A percentile compares a stretch with the other conserved stretches of the same genome.
Evolutionary conservation across 345 rosid species (phyloP).

Genomic region (Populus euphratica): DNA sequence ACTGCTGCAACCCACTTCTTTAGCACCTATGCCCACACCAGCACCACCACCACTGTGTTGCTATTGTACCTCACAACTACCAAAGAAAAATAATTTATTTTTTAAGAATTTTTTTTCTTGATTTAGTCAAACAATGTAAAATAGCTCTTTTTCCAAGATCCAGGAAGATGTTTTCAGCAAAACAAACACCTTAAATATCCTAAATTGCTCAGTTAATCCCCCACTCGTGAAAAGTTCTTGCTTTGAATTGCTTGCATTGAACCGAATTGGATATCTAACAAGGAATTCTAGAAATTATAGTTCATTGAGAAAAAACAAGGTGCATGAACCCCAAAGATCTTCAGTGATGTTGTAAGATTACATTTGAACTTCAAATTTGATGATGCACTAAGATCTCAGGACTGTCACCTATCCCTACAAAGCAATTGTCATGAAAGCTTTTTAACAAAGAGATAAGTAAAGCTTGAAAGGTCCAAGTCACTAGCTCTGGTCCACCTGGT

Average conservation of each 20-base stretch:
- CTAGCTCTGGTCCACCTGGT: neutral
- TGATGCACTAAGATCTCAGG: neutral
- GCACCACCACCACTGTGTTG: neutral
- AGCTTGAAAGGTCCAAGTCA: neutral
- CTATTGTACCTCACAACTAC: neutral
- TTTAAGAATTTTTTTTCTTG: neutral
- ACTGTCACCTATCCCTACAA: neutral
- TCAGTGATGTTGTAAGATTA: neutral
- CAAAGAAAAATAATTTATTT: neutral
- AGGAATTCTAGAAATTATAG: neutral
- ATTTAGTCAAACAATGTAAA: neutral
- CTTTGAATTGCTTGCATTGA: neutral
- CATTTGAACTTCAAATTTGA: neutral
- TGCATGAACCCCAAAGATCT: neutral
- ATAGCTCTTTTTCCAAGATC: neutral
- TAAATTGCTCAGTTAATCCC: neutral
- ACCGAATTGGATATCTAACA: neutral
- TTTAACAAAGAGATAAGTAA: neutral
- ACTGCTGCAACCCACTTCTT: neutral
- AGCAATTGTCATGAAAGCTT: neutral
- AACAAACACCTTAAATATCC: neutral
- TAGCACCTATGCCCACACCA: neutral
- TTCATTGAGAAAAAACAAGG: neutral
- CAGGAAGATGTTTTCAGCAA: neutral
- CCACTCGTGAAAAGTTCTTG: neutral